Evolutionary conservation across 2,329 filamentous ascomycete species (phyloP).

Genomic region (Chalaropsis thielavioides): DNA sequence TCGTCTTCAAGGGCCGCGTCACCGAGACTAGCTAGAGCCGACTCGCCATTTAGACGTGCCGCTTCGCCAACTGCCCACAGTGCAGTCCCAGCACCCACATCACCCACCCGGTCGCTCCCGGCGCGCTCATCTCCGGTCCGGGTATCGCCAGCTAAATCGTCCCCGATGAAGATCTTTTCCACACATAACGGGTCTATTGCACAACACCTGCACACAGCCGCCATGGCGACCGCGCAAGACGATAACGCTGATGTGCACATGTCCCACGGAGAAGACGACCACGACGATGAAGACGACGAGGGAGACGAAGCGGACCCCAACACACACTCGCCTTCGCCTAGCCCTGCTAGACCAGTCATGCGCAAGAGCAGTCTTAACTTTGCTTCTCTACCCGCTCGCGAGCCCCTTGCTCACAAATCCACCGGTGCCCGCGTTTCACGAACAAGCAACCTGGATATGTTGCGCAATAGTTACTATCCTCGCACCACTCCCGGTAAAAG

Average conservation of each 20-base stretch:
- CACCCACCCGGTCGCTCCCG: neutral
- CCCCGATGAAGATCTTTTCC: neutral
- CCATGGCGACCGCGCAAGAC: conserved; percentile 6
- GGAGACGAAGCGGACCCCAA: conserved; percentile 33
- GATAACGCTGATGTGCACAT: conserved; percentile 16
- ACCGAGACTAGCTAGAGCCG: conserved; percentile 6
- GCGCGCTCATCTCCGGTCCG: neutral
- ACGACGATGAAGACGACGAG: conserved; percentile 19
- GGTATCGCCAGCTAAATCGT: conserved; percentile 6
- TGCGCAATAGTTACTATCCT: conserved; percentile 59
- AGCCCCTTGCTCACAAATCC: conserved; percentile 77
- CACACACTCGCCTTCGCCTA: conserved; percentile 56
- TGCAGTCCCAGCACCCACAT: neutral
- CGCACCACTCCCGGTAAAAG: conserved; percentile 61
- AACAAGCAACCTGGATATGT: conserved; percentile 62
- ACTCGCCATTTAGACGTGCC: conserved; percentile 8
- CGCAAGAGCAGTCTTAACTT: conserved; percentile 94
- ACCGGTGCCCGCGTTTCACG: conserved; percentile 58
- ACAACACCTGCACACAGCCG: neutral
- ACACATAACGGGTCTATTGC: neutral
- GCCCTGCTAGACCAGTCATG: conserved; percentile 59
- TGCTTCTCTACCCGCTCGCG: conserved; percentile 77
- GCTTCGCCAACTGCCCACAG: conserved; percentile 2
- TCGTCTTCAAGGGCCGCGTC: conserved; percentile 6
- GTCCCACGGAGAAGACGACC: conserved; percentile 5